These are phyloP conservation scores for Sorghum bicolor DNA, from an alignment of 176 grass and related monocot genomes.

Conservation along the genomic window DNA sequence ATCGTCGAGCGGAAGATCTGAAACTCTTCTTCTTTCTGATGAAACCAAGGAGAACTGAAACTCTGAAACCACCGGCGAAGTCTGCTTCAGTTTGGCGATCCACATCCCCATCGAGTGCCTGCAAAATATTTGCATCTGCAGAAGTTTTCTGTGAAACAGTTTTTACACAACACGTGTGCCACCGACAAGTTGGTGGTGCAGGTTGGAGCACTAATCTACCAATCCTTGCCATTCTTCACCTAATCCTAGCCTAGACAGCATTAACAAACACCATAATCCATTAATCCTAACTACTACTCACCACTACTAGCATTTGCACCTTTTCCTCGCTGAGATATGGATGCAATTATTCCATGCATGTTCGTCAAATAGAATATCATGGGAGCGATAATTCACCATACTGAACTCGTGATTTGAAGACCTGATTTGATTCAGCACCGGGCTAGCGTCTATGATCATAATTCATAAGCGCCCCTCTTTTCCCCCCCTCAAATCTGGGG, in stretches of 20 bases:
- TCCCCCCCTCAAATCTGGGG: neutral
- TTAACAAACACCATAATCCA: neutral
- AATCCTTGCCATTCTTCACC: neutral
- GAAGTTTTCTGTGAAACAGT: too few relatives aligned
- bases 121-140: neutral
- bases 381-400: neutral
- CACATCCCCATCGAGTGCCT: neutral
- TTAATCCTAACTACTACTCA: neutral
- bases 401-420: slow-evolving; percentile 25
- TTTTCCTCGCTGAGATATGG: neutral
- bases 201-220: neutral
- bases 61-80: neutral
- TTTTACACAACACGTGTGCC: neutral
- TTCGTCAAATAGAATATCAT: slow-evolving; percentile 22
- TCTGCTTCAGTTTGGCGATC: neutral
- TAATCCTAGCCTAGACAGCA: neutral
- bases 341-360: neutral
- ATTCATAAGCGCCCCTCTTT: neutral
- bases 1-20: neutral
- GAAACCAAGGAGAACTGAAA: neutral
- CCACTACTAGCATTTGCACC: neutral
- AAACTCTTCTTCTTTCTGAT: neutral
- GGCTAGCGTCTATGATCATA: neutral
- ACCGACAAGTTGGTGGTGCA: slow-evolving; percentile 1
- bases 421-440: slow-evolving; percentile 34